Conservation (phyloP, 371 early-diverging fungal genomes). For the Mucor irregularis region DNA sequence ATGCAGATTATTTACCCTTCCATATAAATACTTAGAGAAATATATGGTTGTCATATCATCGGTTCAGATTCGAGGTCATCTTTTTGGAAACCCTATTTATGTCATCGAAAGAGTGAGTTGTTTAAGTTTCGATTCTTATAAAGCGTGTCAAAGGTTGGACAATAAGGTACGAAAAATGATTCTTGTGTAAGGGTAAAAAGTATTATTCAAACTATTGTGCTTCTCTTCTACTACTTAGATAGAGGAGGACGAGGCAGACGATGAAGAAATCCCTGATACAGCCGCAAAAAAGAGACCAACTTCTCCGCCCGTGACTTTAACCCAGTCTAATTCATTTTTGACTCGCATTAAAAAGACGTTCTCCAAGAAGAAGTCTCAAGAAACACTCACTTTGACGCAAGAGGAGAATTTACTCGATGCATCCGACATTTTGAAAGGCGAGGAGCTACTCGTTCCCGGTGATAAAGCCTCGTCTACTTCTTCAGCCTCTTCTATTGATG, state of each 20-base stretch:
- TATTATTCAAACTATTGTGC: background rate
- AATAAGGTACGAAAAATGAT: constrained; percentile 10
- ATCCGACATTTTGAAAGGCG: constrained; percentile 1
- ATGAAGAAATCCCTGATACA: background rate
- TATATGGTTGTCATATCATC: constrained; percentile 49
- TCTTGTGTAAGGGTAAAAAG: background rate
- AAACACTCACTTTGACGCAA: background rate
- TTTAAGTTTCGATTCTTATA: constrained; percentile 36
- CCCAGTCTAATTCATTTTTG: constrained; percentile 28
- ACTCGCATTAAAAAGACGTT: constrained; percentile 28
- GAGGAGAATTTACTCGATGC: constrained; percentile 17
- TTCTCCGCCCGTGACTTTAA: constrained; percentile 12
- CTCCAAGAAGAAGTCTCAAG: constrained; percentile 16
- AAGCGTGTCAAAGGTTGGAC: constrained; percentile 30
- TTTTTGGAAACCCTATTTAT: constrained; percentile 46
- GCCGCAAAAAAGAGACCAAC: background rate
- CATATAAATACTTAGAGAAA: too few species aligned
- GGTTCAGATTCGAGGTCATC: constrained; percentile 42
- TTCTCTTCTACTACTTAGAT: background rate
- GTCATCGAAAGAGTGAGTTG: constrained; percentile 49
- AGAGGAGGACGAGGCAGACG: constrained; percentile 14
- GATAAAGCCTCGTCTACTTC: constrained; percentile 14
- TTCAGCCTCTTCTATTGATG: constrained; percentile 12
- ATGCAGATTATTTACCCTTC: too few species aligned
- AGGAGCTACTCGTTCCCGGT: constrained; percentile 13